Conservation (phyloP, 805 yeast genomes). For the Blastobotrys attinorum region DNA sequence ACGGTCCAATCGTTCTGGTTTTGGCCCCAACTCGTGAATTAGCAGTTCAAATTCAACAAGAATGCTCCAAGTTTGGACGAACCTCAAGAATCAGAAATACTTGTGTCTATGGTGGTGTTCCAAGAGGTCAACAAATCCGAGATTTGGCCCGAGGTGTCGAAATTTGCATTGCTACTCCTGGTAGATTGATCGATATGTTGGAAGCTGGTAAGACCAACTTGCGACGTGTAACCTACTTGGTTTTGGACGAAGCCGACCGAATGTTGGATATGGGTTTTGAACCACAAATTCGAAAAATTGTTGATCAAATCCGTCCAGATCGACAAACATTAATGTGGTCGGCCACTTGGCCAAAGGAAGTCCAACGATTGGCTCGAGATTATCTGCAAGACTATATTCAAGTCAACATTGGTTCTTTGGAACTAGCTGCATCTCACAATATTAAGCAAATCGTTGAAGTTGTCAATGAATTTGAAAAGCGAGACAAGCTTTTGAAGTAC, state of each 20-base stretch:
- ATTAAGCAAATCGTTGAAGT: constrained; percentile 92
- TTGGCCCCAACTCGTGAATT: constrained; percentile 98
- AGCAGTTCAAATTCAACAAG: constrained; percentile 95
- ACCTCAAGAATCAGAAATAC: constrained; percentile 87
- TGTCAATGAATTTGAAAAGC: constrained; percentile 84
- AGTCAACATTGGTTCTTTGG: constrained; percentile 93
- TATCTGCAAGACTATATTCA: constrained; percentile 89
- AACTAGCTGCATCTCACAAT: constrained; percentile 92
- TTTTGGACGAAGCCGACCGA: constrained; percentile 98
- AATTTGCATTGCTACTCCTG: constrained; percentile 96
- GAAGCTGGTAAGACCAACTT: constrained; percentile 92
- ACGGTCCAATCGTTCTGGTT: constrained; percentile 93
- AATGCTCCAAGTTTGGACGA: constrained; percentile 89
- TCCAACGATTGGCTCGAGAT: constrained; percentile 85
- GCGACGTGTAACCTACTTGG: constrained; percentile 93
- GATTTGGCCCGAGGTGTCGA: constrained; percentile 93
- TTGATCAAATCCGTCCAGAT: constrained; percentile 97
- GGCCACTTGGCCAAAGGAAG: constrained; percentile 99
- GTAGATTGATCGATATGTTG: constrained; percentile 96
- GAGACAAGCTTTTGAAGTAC: constrained; percentile 80
- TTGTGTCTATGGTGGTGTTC: constrained; percentile 99
- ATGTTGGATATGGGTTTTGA: constrained; percentile 99
- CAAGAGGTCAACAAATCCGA: constrained; percentile 95
- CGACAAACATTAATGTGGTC: constrained; percentile 99
- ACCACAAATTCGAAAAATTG: constrained; percentile 98